Evolutionary conservation across 177 flowering plant species (phyloP), one percentile per base, ranked within the genome.

Genomic region (Tripterygium wilfordii): DNA sequence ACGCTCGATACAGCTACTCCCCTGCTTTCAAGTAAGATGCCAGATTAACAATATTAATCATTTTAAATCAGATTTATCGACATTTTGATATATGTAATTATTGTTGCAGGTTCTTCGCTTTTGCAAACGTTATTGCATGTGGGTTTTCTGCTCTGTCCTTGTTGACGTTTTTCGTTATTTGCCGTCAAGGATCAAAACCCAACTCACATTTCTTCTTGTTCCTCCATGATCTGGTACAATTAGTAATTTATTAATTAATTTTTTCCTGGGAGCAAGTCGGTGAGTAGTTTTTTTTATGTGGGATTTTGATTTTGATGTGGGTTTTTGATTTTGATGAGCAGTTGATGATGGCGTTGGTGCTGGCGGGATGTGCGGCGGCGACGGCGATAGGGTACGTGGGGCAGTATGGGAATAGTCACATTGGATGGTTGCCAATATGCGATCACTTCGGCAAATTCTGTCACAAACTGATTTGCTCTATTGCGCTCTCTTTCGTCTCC

Each of bases 371-470:
- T 24, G 56, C 79, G 1, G 90, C 88, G 4, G 81, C 79, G n/a
- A 70, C 81, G 0, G 75, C 94, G 2, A 49, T 76, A 17, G 88
- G 83, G 5, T 71, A 33, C 19, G 43, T 78, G 47, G 86, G 74
- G 3, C 43, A 26, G 27, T 55, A 77, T 19, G 96, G 96, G 8
- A 69, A 77, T 38, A 28, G 10, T 5, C 74, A 75, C 10, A 25
- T 66, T 0, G 82, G 82, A 10, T 82, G 89, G 89, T 10, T 63
- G 43, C 36, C 69, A 1, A 65, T 82, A 4, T 82, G 88, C 47
- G 63, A 56, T 18, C 44, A 62, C 0, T 51, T 85, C 15, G 43
- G 33, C 15, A 63, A 61, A 25, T 88, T 71, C 58, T 88, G 96
- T 47, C 27, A 71, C 49, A 58, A 39, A 42, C 48, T 29, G n/a